Conservation (phyloP, 2,329 filamentous ascomycete species). For the Albophoma yamanashiensis region DNA sequence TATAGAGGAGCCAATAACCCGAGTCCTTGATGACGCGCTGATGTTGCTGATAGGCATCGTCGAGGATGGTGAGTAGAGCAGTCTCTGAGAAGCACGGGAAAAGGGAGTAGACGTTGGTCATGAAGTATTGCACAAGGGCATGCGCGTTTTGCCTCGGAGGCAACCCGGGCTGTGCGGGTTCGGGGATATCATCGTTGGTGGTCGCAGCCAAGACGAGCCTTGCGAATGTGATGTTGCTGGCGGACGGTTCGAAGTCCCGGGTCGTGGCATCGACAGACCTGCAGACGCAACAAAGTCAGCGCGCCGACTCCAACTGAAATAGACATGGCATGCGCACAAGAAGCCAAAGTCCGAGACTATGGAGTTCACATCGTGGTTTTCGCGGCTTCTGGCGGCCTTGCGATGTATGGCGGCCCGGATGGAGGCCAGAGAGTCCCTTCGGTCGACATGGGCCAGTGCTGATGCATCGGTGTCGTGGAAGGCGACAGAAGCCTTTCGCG, state of each 20-base stretch:
- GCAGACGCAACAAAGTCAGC: background rate
- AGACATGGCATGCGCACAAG: constrained; percentile 42
- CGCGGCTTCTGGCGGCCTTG: constrained; percentile 53
- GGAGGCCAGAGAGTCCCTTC: constrained; percentile 51
- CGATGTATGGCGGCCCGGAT: constrained; percentile 54
- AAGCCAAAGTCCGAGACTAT: constrained; percentile 91
- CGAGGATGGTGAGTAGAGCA: constrained; percentile 64
- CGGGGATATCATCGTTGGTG: constrained; percentile 60
- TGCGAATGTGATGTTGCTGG: constrained; percentile 85
- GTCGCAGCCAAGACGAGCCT: constrained; percentile 78
- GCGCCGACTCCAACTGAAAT: background rate
- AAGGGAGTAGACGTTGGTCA: constrained; percentile 69
- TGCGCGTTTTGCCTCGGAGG: constrained; percentile 61
- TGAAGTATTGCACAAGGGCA: constrained; percentile 69
- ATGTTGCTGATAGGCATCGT: constrained; percentile 68
- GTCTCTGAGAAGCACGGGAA: constrained; percentile 79
- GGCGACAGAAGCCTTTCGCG: constrained; percentile 59
- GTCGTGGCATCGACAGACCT: constrained; percentile 92
- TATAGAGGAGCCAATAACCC: constrained; percentile 78
- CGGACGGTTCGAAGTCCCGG: constrained; percentile 82
- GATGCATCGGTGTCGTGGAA: constrained; percentile 48
- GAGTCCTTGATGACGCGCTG: constrained; percentile 51
- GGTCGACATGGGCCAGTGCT: constrained; percentile 32
- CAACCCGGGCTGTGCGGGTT: constrained; percentile 48
- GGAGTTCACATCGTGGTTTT: constrained; percentile 82